Base-by-base conservation (phyloP, 2,329 filamentous ascomycete genomes). In the Colletotrichum musae region DNA sequence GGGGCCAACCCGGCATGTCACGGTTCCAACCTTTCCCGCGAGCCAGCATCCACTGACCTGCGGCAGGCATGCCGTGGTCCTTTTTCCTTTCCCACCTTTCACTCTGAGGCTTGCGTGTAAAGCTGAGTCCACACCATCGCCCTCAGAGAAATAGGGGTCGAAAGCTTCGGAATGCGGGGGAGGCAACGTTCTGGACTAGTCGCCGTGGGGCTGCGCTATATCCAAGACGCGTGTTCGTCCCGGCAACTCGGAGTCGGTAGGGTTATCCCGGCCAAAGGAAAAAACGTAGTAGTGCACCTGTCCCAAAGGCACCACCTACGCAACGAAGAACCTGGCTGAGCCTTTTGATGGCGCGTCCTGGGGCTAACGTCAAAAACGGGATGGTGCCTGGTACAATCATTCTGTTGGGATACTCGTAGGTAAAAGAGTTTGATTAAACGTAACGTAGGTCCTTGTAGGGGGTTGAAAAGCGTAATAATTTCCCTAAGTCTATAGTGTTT, bases 211-310 rank as follows among this genome's bases (percentile, higher is more conserved):
- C 66, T 12, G 50, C 50, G 66, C 62, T 69, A 52, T 65, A 57
- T 69, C 24, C 51, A 66, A 69, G 51, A 69, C 66, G 56, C 62
- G 50, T 66, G 24, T 56, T 57, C 16, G 54, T 65, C 56, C 66
- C 62, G 56, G 66, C 63, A 51, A 21, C 50, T 50, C 36, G 56
- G 66, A 32, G 39, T 53, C 18, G 28, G 32, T 16, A 36, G 7
- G 61, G n/a, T 47, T 9, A 51, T 48, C 61, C 61, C 5, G 15
- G 41, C 28, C 48, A 32, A 32, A 9, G 26, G 21, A 24, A 10
- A 24, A 32, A 13, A 18, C 18, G 18, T 18, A 18, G 12, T 3
- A 24, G 21, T 24, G 21, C 3, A 47, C n/a, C 21, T 45, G 41
- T 54, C 58, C 24, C 28, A 39, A 15, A 59, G 9, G 26, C 5